Evolutionary conservation across 1,284 basidiomycete species (phyloP), one percentile per base, ranked within the genome.

Genomic region (Malassezia arunalokei): DNA sequence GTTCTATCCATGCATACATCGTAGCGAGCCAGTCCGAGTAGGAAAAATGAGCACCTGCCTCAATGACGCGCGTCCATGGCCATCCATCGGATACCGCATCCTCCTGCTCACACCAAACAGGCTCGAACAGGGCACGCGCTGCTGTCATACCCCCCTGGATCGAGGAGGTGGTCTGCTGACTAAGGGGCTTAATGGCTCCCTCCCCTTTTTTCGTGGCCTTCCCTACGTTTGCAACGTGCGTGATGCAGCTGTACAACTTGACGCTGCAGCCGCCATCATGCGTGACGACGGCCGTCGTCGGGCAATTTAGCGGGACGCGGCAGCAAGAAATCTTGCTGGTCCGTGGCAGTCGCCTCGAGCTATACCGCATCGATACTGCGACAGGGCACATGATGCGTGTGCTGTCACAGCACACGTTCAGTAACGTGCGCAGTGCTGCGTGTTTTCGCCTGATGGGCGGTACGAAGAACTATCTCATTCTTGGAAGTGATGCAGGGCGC

Each of bases 311-410:
- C 7, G 70, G 70, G 8, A 68, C 66, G 37, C 56, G 66, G 4
- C 57, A 64, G 49, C 70, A 73, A 47, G 67, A 73, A 55, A 61
- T 73, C 43, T 47, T 71, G n/a, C 57, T 73, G 2, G 66, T 65
- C 33, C 60, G 62, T 11, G 63, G 60, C 8, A 62, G 55, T 27
- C 59, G 64, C 5, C 37, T 73, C 28, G 68, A 70, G 40, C 55
- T 73, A 3, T 55, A 70, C 11, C 49, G 66, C 9, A 62, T 69
- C 8, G 70, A 73, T 37, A 63, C 65, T 15, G 45, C 58, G 43
- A 60, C 53, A 5, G 70, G 70, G 28, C 65, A 64, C 29, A 46
- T 62, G 31, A 43, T 56, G 28, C 58, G 58, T 6, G 42, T 70
- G 11, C 41, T 65, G 31, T 56, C 64, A 20, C 65, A 71, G 24